Conservation (phyloP, 2,329 filamentous ascomycete species). For the Coniochaeta pulveracea region DNA sequence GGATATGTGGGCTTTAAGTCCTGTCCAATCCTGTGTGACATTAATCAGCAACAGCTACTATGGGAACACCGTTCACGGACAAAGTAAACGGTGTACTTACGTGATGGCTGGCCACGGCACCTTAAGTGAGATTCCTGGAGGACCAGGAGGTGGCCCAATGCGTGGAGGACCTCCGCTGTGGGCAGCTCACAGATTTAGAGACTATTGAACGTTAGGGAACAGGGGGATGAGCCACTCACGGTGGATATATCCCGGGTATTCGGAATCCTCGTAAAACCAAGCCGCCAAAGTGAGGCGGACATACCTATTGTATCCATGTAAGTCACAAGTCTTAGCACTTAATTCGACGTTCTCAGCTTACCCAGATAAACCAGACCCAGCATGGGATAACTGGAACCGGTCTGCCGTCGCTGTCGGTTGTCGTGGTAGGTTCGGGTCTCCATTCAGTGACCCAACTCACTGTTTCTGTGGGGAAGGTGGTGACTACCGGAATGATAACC, state of each 20-base stretch:
- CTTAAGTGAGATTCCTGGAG: background rate
- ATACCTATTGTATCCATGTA: slow-evolving; percentile 2
- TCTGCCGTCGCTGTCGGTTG: background rate
- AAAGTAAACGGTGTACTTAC: background rate
- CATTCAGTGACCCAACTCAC: background rate
- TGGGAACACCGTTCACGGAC: background rate
- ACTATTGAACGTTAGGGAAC: background rate
- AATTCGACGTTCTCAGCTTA: background rate
- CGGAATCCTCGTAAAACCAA: slow-evolving; percentile 4
- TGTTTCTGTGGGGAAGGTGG: background rate
- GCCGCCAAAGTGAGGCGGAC: slow-evolving; percentile 6
- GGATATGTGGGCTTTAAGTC: slow-evolving; percentile 4
- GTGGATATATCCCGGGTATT: slow-evolving; percentile 5
- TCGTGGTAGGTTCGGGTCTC: slow-evolving; percentile 1
- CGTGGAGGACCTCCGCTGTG: slow-evolving; percentile 1
- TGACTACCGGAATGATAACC: background rate
- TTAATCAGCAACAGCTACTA: background rate
- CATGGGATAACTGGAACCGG: slow-evolving; percentile 6
- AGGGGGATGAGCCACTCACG: background rate
- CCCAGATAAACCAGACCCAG: slow-evolving; percentile 6
- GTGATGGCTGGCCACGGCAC: slow-evolving; percentile 6
- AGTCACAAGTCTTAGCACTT: no score
- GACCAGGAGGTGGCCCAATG: slow-evolving; percentile 2
- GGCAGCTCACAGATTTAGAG: no score
- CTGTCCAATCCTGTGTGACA: background rate